Base-by-base conservation (phyloP, 441 rosid species). In the Euphorbia schlechtendalii region DNA sequence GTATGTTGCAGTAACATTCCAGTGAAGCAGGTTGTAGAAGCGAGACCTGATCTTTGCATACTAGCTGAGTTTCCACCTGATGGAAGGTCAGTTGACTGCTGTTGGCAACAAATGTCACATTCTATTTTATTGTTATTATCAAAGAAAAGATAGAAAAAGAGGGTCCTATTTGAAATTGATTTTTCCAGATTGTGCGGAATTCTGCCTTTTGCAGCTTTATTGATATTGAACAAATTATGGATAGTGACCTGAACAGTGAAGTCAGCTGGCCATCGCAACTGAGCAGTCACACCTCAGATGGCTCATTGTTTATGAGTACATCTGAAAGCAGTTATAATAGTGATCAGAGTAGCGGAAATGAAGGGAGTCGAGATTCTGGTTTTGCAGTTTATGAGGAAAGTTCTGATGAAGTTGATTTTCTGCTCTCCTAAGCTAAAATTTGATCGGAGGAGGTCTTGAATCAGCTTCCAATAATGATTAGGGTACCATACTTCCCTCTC, bases 1-100 rank as follows among this genome's bases (percentile, higher is more conserved):
- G 43, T 65, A 46, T 65, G 2, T 72, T 71, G 71, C 81, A 85
- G 86, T 56, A 73, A 76, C 56, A 73, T 88, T 73, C 90, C 85
- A 69, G 57, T 82, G 55, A 80, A 82, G 73, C 77, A 84, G 78
- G 84, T 86, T 15, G 60, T 62, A 56, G 84, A 83, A 69, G 85
- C 73, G 71, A 86, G 92, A 72, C 83, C 89, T 24, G 78, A 81
- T 28, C 67, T 89, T 61, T 84, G 80, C 69, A 71, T 89, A 68
- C 82, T 84, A 41, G 92, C 90, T n/a, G 82, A 82, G 59, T 86
- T 86, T 70, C 86, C 89, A 61, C 63, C 79, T 3, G 90, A 84
- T 20, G 86, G 85, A 73, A 84, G 88, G 93, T 84, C 64, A 32
- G 84, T 75, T 56, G 27, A 20, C 49, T 15, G 36, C 20, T 71